phyloP scores from a whole-genome alignment of 2,329 filamentous ascomycete genomes.

The Colletotrichum eremochloae region DNA sequence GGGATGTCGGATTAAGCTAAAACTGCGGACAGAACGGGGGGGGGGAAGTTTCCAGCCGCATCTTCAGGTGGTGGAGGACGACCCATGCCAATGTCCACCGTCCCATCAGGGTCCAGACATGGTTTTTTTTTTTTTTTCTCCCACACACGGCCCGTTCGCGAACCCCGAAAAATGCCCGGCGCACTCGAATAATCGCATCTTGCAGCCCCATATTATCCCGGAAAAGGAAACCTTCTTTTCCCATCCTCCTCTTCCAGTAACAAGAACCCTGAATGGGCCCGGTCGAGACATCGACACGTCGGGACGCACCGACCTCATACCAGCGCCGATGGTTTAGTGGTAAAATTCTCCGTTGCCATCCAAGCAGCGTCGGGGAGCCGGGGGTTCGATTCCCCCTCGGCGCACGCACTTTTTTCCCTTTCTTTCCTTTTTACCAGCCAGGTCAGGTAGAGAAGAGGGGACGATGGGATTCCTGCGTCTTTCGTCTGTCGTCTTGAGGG shows the following conservation, averaged over 20 bases:
- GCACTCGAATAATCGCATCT: not conserved
- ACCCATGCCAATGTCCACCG: not conserved
- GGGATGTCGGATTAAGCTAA: constrained; percentile 15
- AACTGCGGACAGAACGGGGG: not conserved
- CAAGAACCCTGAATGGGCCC: not conserved
- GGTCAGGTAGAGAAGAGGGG: too few relatives aligned
- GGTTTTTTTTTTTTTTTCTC: not conserved
- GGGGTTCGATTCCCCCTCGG: constrained; percentile 26
- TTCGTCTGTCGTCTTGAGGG: too few relatives aligned
- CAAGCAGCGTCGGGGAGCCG: constrained; percentile 20
- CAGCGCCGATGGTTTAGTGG: constrained; percentile 23
- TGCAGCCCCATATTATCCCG: not conserved
- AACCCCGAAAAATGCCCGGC: not conserved
- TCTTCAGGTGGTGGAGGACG: not conserved
- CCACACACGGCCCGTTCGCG: not conserved
- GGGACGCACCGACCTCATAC: too few relatives aligned
- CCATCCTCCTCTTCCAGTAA: not conserved
- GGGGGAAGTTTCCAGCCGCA: not conserved
- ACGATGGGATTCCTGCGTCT: not conserved
- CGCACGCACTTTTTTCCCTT: not conserved
- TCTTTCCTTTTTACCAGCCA: too few relatives aligned
- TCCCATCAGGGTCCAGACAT: not conserved
- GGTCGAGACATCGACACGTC: not conserved
- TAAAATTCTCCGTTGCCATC: constrained; percentile 26
- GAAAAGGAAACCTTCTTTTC: too few relatives aligned